These are phyloP conservation scores for Dioscorea alata DNA, from an alignment of 106 monocot genomes.

Conservation along the genomic window DNA sequence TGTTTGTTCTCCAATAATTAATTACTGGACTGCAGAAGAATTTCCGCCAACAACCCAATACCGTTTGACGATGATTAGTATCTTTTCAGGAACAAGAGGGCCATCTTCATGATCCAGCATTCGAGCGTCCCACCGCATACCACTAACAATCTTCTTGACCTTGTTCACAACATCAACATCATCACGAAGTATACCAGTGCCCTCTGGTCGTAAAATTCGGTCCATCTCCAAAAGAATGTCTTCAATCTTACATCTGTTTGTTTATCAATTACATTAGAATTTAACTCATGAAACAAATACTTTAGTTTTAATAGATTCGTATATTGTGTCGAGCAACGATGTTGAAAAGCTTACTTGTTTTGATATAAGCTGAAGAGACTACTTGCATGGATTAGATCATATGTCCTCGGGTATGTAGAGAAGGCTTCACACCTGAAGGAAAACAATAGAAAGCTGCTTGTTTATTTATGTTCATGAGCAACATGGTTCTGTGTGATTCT, in stretches of 20 bases:
- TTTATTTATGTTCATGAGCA: background rate
- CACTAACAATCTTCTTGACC: slow-evolving; percentile 23
- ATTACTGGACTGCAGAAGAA: background rate
- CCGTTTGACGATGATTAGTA: slow-evolving; percentile 38
- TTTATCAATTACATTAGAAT: background rate
- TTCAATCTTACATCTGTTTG: slow-evolving; percentile 41
- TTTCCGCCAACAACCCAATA: slow-evolving; percentile 36
- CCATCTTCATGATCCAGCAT: slow-evolving; percentile 57
- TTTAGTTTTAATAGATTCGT: background rate
- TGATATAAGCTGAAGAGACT: slow-evolving; percentile 48
- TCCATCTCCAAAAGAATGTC: slow-evolving; percentile 62
- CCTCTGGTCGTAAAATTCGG: slow-evolving; percentile 50
- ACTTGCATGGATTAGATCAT: slow-evolving; percentile 58
- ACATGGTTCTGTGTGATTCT: background rate
- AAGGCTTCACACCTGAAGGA: slow-evolving; percentile 55
- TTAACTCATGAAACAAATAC: background rate
- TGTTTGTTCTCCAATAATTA: too few relatives aligned
- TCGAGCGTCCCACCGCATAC: slow-evolving; percentile 52
- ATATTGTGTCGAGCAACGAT: background rate
- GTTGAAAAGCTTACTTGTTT: slow-evolving; percentile 24
- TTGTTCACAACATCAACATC: slow-evolving; percentile 35
- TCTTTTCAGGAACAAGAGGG: slow-evolving; percentile 44
- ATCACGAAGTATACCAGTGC: slow-evolving; percentile 36
- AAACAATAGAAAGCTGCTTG: background rate
- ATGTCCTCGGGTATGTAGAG: slow-evolving; percentile 58